A percentile compares a stretch with the other conserved stretches of the same genome.
Evolutionary conservation across 257 asterid species (phyloP).

Genomic region (Coffea canephora): DNA sequence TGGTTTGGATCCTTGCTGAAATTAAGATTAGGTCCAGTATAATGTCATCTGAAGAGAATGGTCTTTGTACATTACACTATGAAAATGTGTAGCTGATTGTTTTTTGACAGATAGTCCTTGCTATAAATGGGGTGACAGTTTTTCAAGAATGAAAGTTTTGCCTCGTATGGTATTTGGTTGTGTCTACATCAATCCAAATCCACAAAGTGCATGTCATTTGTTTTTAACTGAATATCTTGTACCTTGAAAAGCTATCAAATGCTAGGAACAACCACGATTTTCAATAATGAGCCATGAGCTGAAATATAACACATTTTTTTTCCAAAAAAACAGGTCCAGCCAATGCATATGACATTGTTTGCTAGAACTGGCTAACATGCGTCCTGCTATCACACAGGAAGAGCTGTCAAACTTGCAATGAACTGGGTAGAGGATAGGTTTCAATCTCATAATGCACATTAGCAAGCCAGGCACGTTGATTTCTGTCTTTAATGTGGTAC

Average conservation of each 20-base stretch:
- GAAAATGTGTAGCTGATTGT: not conserved
- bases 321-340: not conserved
- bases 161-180: too few relatives aligned
- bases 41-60: not conserved
- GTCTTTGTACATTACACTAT: not conserved
- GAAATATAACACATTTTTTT: not conserved
- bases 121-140: too few relatives aligned
- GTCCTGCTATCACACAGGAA: not conserved
- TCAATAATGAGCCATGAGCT: not conserved
- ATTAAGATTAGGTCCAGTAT: not conserved
- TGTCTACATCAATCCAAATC: not conserved
- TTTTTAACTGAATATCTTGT: not conserved
- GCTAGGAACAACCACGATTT: not conserved
- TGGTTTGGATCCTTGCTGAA: not conserved
- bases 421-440: not conserved
- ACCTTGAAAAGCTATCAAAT: not conserved
- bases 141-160: too few relatives aligned
- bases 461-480: not conserved
- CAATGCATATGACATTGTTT: not conserved
- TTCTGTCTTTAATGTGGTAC: not conserved
- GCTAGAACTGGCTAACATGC: not conserved
- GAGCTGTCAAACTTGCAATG: not conserved
- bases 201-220: not conserved
- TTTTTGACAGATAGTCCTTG: not conserved
- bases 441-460: not conserved